Conservation (phyloP, 2,329 filamentous ascomycete genomes). For the Endothia cerciana region DNA sequence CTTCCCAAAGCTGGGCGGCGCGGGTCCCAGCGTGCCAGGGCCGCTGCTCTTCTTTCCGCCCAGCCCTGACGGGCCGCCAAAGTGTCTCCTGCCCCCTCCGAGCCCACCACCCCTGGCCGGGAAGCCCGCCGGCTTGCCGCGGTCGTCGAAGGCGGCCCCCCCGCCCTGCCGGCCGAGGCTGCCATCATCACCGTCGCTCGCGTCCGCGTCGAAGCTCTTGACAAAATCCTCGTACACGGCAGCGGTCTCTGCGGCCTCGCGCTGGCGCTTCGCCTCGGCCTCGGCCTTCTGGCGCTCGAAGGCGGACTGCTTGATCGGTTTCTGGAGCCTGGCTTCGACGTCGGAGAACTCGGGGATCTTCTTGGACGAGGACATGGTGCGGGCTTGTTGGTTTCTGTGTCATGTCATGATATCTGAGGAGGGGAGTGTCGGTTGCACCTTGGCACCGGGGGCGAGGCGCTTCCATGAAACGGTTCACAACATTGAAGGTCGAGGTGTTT, state of each 20-base stretch:
- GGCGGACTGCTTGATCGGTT: slow-evolving; percentile 79
- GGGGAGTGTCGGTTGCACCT: slow-evolving; percentile 2
- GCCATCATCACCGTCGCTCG: slow-evolving; percentile 48
- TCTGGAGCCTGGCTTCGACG: slow-evolving; percentile 76
- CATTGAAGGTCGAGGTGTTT: too few relatives aligned
- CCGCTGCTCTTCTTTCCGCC: slow-evolving; percentile 61
- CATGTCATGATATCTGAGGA: slow-evolving; percentile 17
- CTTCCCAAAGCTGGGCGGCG: slow-evolving; percentile 53
- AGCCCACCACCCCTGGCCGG: slow-evolving; percentile 32
- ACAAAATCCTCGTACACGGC: slow-evolving; percentile 87
- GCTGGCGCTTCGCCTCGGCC: slow-evolving; percentile 82
- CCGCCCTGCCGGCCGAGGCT: slow-evolving; percentile 17
- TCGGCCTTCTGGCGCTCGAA: slow-evolving; percentile 90
- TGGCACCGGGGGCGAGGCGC: background rate
- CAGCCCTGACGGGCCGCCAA: slow-evolving; percentile 56
- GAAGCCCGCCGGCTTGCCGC: slow-evolving; percentile 10
- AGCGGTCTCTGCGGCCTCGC: slow-evolving; percentile 85
- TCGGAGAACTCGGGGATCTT: slow-evolving; percentile 67
- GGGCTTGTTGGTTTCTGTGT: slow-evolving; percentile 2
- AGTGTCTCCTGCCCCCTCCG: slow-evolving; percentile 64
- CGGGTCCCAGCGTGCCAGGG: slow-evolving; percentile 63
- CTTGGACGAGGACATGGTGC: slow-evolving; percentile 53
- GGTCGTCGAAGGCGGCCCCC: slow-evolving; percentile 9
- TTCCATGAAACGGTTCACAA: background rate
- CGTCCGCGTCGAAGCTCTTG: slow-evolving; percentile 73